Evolutionary conservation across 768 basidiomycete genomes (phyloP).

Genomic region (Solioccasus polychromus): DNA sequence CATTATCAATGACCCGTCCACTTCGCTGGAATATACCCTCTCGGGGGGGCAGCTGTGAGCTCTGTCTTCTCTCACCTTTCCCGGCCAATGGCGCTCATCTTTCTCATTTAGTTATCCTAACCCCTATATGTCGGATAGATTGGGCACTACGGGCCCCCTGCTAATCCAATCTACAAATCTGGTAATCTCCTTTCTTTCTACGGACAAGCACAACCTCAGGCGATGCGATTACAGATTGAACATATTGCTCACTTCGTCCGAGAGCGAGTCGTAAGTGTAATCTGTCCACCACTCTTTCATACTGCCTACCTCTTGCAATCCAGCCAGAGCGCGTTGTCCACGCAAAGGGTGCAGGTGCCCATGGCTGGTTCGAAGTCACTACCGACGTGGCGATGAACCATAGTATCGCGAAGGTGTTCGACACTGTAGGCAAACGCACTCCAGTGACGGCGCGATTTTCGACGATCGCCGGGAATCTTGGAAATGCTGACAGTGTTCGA

Average conservation of each 20-base stretch:
- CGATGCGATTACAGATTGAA: slow-evolving; percentile 10
- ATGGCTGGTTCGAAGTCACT: slow-evolving; percentile 19
- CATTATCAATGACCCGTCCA: slow-evolving; percentile 9
- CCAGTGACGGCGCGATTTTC: slow-evolving; percentile 40
- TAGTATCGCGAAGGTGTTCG: slow-evolving; percentile 15
- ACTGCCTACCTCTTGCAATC: not conserved
- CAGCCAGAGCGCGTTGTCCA: slow-evolving; percentile 18
- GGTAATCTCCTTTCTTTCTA: not conserved
- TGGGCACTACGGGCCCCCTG: slow-evolving; percentile 14
- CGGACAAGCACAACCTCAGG: not conserved
- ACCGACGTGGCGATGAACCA: slow-evolving; percentile 14
- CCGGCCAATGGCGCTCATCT: not conserved
- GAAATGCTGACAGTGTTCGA: slow-evolving; percentile 45
- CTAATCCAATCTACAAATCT: slow-evolving; percentile 12
- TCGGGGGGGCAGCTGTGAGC: slow-evolving; percentile 15
- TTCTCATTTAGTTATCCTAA: slow-evolving; percentile 11
- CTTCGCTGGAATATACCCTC: slow-evolving; percentile 14
- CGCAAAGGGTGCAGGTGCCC: slow-evolving; percentile 16
- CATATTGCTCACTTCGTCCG: slow-evolving; percentile 16
- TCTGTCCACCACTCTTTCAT: no score
- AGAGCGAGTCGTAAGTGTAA: slow-evolving; percentile 15
- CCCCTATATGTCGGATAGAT: slow-evolving; percentile 13
- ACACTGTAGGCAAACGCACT: slow-evolving; percentile 16
- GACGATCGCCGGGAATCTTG: slow-evolving; percentile 53
- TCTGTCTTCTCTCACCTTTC: not conserved